Evolutionary conservation across 75 land plant species (phyloP).

Genomic region (Cryptomeria japonica): DNA sequence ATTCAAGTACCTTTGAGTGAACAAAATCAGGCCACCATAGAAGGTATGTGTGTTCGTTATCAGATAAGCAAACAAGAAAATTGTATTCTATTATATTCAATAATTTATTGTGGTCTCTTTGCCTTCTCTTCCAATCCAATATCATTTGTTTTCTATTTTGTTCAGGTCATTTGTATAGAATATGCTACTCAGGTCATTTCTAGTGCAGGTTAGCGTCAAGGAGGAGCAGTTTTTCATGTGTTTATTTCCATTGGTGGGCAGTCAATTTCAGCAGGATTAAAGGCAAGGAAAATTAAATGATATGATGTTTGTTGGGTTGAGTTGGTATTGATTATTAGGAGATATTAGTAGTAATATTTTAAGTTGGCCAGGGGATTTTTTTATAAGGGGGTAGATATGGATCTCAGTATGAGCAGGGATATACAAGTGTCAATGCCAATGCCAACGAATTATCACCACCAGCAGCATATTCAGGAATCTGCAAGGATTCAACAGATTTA

Average conservation of each 20-base stretch:
- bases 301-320: not conserved
- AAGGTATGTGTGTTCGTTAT: not conserved
- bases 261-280: conserved; percentile 8
- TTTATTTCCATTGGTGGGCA: conserved; percentile 3
- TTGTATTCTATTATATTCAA: not conserved
- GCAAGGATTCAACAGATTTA: conserved; percentile 16
- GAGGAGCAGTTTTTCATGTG: not conserved
- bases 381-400: conserved; percentile 7
- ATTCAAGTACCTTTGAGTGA: not conserved
- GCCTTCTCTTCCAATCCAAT: not conserved
- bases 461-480: conserved; percentile 11
- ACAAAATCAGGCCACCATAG: not conserved
- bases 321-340: not conserved
- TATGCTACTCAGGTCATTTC: not conserved
- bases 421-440: conserved; percentile 16
- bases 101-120: not conserved
- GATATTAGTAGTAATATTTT: not conserved
- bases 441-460: conserved; percentile 13
- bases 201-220: not conserved
- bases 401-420: conserved; percentile 14
- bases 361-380: not conserved
- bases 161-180: not conserved
- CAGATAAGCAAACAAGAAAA: not conserved
- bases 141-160: conserved; percentile 2
- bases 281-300: not conserved